Percentiles rank a stretch among this genome's conserved stretches.
phyloP scores from a whole-genome alignment of 2,329 filamentous ascomycete species.

The Xylariomycetidae sp. region DNA sequence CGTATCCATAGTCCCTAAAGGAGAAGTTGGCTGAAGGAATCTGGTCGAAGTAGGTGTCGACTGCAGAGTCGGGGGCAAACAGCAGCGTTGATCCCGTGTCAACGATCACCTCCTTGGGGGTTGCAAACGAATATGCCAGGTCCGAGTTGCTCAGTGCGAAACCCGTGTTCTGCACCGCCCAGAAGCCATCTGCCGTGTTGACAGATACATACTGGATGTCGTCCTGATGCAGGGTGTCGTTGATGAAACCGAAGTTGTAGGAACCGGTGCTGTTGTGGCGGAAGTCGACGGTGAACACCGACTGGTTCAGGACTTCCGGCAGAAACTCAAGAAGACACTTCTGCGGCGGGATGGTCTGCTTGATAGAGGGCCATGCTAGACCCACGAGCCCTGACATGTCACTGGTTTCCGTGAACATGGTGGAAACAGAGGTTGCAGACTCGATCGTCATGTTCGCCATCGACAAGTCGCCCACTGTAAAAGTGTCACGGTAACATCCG shows the following conservation, averaged over 20 bases:
- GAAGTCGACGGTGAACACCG: conserved; percentile 46
- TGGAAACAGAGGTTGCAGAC: conserved; percentile 38
- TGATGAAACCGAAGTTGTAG: conserved; percentile 47
- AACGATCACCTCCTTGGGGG: conserved; percentile 46
- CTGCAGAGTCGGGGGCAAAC: conserved; percentile 51
- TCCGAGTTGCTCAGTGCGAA: conserved; percentile 28
- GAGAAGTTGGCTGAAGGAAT: conserved; percentile 48
- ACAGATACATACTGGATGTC: conserved; percentile 41
- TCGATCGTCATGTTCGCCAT: conserved; percentile 43
- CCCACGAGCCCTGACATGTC: conserved; percentile 47
- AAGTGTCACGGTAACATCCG: conserved; percentile 44
- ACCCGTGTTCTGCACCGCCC: conserved; percentile 30
- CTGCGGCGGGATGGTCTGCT: conserved; percentile 36
- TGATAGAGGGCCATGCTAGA: conserved; percentile 40
- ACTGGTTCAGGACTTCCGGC: conserved; percentile 30
- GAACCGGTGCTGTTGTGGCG: conserved; percentile 39
- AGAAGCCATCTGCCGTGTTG: conserved; percentile 45
- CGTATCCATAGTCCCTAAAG: conserved; percentile 40
- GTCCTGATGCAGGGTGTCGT: conserved; percentile 31
- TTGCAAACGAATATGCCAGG: conserved; percentile 30
- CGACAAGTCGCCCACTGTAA: conserved; percentile 38
- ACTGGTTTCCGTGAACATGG: conserved; percentile 35
- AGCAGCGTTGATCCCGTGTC: conserved; percentile 67
- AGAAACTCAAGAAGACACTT: conserved; percentile 41
- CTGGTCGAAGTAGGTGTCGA: conserved; percentile 51